Evolutionary conservation across 805 yeast genomes (phyloP).

Genomic region (Nakazawaea peltata): DNA sequence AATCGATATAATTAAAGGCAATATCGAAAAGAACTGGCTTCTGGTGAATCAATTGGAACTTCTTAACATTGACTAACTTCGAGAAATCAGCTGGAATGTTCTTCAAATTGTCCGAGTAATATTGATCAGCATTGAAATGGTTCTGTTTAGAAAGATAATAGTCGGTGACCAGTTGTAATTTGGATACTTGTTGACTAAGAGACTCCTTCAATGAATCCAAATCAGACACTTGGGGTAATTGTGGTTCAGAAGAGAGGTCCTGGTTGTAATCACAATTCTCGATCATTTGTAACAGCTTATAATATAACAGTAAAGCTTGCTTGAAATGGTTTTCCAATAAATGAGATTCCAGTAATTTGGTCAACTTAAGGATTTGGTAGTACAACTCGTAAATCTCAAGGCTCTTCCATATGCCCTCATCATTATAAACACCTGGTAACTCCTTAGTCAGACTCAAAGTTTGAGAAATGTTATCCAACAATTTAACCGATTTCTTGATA

Average conservation of each 20-base stretch:
- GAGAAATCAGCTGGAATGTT: constrained; percentile 24
- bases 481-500: constrained; percentile 35
- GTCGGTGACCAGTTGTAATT: constrained; percentile 41
- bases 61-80: constrained; percentile 20
- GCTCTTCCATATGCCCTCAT: constrained; percentile 54
- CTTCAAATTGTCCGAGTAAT: constrained; percentile 20
- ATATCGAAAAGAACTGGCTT: constrained; percentile 91
- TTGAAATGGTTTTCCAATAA: constrained; percentile 29
- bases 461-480: constrained; percentile 41
- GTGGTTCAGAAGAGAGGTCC: constrained; percentile 32
- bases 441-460: constrained; percentile 58
- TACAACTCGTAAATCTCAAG: constrained; percentile 41
- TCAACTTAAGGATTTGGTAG: constrained; percentile 36
- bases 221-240: constrained; percentile 29
- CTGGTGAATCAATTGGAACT: constrained; percentile 55
- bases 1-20: constrained; percentile 74
- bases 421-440: constrained; percentile 88
- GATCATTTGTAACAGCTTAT: constrained; percentile 20
- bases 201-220: constrained; percentile 17
- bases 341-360: constrained; percentile 37
- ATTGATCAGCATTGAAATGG: constrained; percentile 12
- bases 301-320: constrained; percentile 39
- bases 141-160: constrained; percentile 25
- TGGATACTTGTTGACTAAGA: constrained; percentile 16
- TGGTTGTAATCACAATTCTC: constrained; percentile 73